phyloP scores from a whole-genome alignment of 768 basidiomycete genomes.

The Collybiopsis luxurians region DNA sequence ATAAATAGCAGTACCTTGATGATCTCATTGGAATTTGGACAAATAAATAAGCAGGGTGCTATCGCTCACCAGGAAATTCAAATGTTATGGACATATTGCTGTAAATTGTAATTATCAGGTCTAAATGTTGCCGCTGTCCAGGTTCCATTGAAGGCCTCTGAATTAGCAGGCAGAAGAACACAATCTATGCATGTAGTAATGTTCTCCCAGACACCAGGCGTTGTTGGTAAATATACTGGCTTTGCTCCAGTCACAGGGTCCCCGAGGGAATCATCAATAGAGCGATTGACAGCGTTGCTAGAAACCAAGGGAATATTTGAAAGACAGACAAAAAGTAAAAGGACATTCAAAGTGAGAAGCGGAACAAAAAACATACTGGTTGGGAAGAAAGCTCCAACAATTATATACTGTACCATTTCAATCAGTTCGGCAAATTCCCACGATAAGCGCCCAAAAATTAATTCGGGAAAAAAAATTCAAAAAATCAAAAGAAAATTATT shows the following conservation, averaged over 20 bases:
- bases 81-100: background rate
- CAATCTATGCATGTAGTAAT: constrained; percentile 13
- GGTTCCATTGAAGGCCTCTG: constrained; percentile 13
- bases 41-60: background rate
- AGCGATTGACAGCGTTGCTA: constrained; percentile 11
- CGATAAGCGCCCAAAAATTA: no score
- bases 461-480: no score
- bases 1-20: constrained; percentile 18
- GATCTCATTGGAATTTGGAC: background rate
- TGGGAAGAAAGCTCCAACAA: no score
- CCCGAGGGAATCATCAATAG: constrained; percentile 20
- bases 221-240: constrained; percentile 14
- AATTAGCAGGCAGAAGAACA: constrained; percentile 10
- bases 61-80: constrained; percentile 8
- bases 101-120: background rate
- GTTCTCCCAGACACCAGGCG: constrained; percentile 15
- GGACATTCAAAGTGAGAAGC: no score
- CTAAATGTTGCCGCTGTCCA: constrained; percentile 16
- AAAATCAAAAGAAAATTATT: no score
- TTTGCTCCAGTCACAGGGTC: constrained; percentile 15
- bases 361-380: no score
- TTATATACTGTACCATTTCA: no score
- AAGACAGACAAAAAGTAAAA: no score
- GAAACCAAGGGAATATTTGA: no score
- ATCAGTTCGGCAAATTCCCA: no score